Evolutionary conservation across 1,139 yeast genomes (phyloP).

Genomic region (Nakaseomyces delphensis): DNA sequence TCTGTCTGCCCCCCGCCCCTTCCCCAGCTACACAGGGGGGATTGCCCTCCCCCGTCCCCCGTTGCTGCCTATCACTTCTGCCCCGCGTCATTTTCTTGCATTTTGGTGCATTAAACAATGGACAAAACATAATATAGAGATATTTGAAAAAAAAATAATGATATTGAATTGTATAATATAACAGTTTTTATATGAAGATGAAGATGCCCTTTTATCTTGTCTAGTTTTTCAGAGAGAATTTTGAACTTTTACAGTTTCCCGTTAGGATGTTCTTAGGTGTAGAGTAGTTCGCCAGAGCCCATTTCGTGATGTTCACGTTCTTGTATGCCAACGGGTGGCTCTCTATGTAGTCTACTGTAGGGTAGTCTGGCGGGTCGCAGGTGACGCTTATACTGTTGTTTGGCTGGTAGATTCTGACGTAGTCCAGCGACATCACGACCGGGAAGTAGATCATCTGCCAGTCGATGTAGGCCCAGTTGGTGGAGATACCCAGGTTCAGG

Average conservation of each 20-base stretch:
- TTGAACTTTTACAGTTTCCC: constrained; percentile 34
- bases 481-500: constrained; percentile 69
- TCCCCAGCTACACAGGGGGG: too few species aligned
- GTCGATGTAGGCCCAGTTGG: constrained; percentile 73
- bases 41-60: too few species aligned
- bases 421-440: constrained; percentile 54
- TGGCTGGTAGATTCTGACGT: constrained; percentile 73
- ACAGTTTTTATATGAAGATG: too few species aligned
- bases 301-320: constrained; percentile 53
- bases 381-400: constrained; percentile 41
- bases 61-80: too few species aligned
- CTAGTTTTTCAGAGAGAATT: constrained; percentile 10
- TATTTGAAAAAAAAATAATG: not conserved
- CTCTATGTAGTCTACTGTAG: constrained; percentile 64
- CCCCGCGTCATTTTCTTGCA: too few species aligned
- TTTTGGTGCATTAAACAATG: too few species aligned
- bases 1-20: too few species aligned
- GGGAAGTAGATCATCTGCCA: constrained; percentile 68
- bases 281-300: constrained; percentile 58
- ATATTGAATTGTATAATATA: not conserved
- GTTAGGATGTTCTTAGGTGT: constrained; percentile 50
- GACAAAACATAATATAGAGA: too few species aligned
- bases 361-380: constrained; percentile 66
- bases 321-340: constrained; percentile 53
- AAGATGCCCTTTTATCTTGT: not conserved